Evolutionary conservation across 139 green algal genomes (phyloP).

Genomic region (Tetratostichococcus sp.): DNA sequence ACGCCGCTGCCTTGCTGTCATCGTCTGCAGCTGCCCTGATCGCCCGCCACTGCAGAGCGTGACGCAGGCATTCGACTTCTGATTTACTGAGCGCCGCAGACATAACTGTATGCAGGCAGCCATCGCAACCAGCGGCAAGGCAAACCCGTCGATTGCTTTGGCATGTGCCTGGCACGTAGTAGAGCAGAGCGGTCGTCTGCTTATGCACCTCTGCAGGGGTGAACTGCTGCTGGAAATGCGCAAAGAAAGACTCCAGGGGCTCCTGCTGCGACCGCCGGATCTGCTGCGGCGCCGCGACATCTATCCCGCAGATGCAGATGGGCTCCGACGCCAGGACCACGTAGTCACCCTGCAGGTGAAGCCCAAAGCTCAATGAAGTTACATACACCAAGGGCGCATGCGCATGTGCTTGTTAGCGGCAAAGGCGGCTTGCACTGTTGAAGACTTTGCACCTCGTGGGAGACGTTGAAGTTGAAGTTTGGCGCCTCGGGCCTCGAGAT

Average conservation of each 20-base stretch:
- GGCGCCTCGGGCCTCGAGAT: constrained; percentile 10
- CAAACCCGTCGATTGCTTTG: too few relatives aligned
- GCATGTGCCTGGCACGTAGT: too few relatives aligned
- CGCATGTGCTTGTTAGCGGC: too few relatives aligned
- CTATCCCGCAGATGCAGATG: constrained; percentile 65
- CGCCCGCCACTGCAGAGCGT: constrained; percentile 29
- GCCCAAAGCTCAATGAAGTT: too few relatives aligned
- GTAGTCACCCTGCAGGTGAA: constrained; percentile 68
- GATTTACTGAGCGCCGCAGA: too few relatives aligned
- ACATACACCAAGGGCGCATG: too few relatives aligned
- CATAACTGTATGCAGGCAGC: too few relatives aligned
- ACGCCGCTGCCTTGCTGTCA: constrained; percentile 42
- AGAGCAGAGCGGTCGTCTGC: too few relatives aligned
- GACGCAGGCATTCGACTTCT: constrained; percentile 5
- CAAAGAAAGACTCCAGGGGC: neutral
- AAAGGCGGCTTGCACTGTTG: too few relatives aligned
- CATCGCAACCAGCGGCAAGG: too few relatives aligned
- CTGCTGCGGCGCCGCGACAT: constrained; percentile 69
- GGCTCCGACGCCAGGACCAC: constrained; percentile 71
- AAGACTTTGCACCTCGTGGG: constrained; percentile 57
- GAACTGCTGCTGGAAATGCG: constrained; percentile 35
- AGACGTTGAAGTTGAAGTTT: constrained; percentile 90
- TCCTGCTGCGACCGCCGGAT: constrained; percentile 3
- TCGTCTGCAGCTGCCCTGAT: constrained; percentile 23
- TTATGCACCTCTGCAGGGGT: constrained; percentile 36